phyloP scores from a whole-genome alignment of 1,139 yeast genomes.

The Candida sanyaensis region DNA sequence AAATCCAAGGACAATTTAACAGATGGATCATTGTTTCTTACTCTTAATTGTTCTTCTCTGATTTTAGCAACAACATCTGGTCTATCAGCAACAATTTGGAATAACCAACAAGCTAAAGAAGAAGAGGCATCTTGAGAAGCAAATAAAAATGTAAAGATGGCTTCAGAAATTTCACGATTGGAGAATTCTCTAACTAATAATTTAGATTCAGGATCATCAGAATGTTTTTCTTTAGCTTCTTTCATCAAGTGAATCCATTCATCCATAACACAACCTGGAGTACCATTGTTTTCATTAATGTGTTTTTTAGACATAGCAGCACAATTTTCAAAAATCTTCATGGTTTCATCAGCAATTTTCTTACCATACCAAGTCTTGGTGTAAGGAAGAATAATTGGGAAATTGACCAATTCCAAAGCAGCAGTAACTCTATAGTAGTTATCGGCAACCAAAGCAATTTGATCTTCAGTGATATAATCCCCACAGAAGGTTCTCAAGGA shows the following conservation, averaged over 20 bases:
- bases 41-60: constrained; percentile 86
- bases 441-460: constrained; percentile 84
- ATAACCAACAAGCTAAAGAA: constrained; percentile 97
- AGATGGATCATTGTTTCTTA: constrained; percentile 75
- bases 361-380: constrained; percentile 98
- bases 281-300: constrained; percentile 71
- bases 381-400: constrained; percentile 93
- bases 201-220: constrained; percentile 50
- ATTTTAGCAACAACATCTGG: constrained; percentile 85
- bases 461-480: constrained; percentile 87
- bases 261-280: constrained; percentile 88
- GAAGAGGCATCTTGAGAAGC: constrained; percentile 99
- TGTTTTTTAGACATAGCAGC: constrained; percentile 83
- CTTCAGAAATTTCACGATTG: constrained; percentile 91
- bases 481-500: constrained; percentile 95
- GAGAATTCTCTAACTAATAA: constrained; percentile 78
- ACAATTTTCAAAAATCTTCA: constrained; percentile 86
- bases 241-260: constrained; percentile 90
- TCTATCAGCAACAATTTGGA: constrained; percentile 93
- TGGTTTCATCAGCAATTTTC: constrained; percentile 88
- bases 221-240: constrained; percentile 60
- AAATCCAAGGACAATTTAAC: constrained; percentile 65
- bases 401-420: constrained; percentile 94
- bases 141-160: constrained; percentile 91
- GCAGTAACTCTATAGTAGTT: constrained; percentile 90